A percentile compares a stretch with the other conserved stretches of the same genome.
These are phyloP conservation scores for Pyrenophora teres DNA, from an alignment of 2,329 filamentous ascomycete genomes.

Conservation along the genomic window DNA sequence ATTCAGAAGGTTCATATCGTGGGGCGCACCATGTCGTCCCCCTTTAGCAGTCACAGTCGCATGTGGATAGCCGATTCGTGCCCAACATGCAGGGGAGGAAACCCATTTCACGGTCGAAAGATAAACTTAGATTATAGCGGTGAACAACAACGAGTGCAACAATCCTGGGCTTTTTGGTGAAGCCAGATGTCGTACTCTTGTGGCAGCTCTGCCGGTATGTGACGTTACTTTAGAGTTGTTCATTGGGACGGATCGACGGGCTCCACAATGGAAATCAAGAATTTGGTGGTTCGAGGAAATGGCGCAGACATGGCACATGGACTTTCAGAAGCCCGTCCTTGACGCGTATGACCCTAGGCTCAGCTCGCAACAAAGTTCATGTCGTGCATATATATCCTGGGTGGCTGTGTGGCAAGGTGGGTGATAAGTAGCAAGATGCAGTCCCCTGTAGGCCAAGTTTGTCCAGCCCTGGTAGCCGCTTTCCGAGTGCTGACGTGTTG, in stretches of 20 bases:
- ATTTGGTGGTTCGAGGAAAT: conserved; percentile 16
- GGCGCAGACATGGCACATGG: conserved; percentile 2
- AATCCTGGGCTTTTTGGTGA: not conserved
- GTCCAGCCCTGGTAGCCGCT: conserved; percentile 4
- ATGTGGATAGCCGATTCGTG: not conserved
- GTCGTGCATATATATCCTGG: not conserved
- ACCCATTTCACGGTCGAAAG: conserved; percentile 3
- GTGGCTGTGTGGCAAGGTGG: conserved; percentile 5
- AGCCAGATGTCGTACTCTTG: conserved; percentile 4
- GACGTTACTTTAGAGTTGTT: conserved; percentile 27
- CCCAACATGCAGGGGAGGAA: conserved; percentile 11
- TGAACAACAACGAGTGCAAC: conserved; percentile 1
- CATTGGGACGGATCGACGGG: conserved; percentile 16
- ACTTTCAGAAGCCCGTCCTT: conserved; percentile 1
- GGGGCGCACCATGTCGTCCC: not conserved
- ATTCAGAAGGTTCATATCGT: not conserved
- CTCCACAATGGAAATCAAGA: conserved; percentile 17
- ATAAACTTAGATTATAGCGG: conserved; percentile 9
- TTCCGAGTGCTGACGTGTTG: conserved; percentile 11
- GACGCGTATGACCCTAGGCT: conserved; percentile 1
- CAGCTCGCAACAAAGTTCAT: conserved; percentile 4
- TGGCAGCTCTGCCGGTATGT: conserved; percentile 6
- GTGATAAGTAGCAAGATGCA: conserved; percentile 5
- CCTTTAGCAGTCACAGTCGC: not conserved
- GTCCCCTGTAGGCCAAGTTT: conserved; percentile 5